Base-by-base conservation (phyloP, 108 stramenopile genomes). In the Asterionellopsis glacialis region DNA sequence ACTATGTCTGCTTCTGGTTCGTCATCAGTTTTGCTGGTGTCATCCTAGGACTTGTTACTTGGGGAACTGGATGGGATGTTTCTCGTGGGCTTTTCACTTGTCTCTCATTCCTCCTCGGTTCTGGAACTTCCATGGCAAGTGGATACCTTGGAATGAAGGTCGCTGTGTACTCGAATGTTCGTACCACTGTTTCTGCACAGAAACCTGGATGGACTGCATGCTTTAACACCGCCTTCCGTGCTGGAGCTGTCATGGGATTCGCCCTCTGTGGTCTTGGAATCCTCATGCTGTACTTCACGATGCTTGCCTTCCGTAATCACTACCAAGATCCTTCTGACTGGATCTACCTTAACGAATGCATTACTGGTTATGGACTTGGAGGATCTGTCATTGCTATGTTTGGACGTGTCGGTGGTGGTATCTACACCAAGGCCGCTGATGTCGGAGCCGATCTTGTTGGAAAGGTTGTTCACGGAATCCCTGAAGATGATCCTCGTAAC, bases 391-490 rank as follows among this genome's bases (percentile, higher is more conserved):
- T 98, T 88, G 98, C 98, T 69, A 96, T 98, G 95, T 98, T 98
- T 69, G 98, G 96, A 41, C 98, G 98, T 80, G 98, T 98, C 41
- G 98, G 96, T 21, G 98, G 98, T 39, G 98, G 98, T 62, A 97
- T 98, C 77, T 98, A 97, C 83, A 98, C 98, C 76, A 97, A 97
- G 90, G 98, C 98, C 47, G 98, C 98, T 49, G 98, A 98, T 80
- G 98, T 98, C 9, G 98, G 98, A 21, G 98, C 98, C 33, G 98
- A 98, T 80, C 84, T 98, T 39, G 98, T 98, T 27, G 98, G 98
- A 69, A 98, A 98, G 85, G 98, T 98, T 57, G 96, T 97, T 39
- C 91, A 96, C 68, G 96, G 94, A 49, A 97, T 98, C 54, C 96
- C 96, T 41, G 98, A 98, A 80, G 98, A 98, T 61, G 98, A 98